Conservation (phyloP, 305 asterid species). For the Withania somnifera region DNA sequence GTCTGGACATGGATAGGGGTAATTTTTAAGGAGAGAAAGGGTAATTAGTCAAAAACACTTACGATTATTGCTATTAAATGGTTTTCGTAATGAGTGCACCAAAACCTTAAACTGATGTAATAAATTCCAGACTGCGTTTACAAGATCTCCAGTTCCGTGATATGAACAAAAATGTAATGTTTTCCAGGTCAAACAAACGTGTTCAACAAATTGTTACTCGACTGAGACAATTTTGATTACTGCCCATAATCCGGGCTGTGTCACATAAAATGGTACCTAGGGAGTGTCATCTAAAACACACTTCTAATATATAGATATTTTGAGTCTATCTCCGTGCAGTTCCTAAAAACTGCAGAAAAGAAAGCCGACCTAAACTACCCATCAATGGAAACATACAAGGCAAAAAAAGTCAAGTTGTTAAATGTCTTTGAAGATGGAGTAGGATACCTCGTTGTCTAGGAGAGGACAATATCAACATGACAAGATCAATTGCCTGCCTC, state of each 20-base stretch:
- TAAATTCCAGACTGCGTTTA: background rate
- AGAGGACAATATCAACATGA: background rate
- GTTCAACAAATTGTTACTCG: background rate
- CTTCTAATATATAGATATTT: background rate
- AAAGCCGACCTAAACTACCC: background rate
- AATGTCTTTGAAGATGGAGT: background rate
- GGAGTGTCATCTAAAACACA: background rate
- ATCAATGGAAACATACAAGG: background rate
- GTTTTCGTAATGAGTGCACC: background rate
- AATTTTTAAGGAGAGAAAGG: background rate
- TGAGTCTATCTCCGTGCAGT: background rate
- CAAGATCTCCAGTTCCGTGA: background rate
- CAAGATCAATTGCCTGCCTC: slow-evolving; percentile 73
- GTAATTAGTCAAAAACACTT: background rate
- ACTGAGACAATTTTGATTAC: background rate
- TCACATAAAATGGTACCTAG: background rate
- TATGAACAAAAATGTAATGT: background rate
- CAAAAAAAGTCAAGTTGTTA: background rate
- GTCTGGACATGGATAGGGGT: background rate
- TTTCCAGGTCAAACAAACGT: background rate
- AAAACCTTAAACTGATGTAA: background rate
- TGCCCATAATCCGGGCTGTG: background rate
- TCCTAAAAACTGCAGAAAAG: background rate
- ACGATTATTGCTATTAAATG: background rate
- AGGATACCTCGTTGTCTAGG: background rate